Evolutionary conservation across 2,329 filamentous ascomycete species (phyloP).

Genomic region (Ilyonectria robusta): DNA sequence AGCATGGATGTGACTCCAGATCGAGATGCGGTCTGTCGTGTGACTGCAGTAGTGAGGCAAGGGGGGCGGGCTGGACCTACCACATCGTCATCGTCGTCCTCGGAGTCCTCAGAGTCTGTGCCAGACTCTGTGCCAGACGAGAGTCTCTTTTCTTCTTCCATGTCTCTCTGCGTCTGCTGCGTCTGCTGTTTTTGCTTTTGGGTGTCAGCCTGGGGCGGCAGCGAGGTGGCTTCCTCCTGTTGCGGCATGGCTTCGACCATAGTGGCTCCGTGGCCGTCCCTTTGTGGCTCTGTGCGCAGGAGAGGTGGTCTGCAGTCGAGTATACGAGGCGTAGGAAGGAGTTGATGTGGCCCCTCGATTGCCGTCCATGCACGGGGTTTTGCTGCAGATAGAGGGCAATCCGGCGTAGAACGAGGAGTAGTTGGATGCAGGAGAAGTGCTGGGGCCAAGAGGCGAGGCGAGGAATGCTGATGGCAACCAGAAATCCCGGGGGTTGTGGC

Average conservation of each 20-base stretch:
- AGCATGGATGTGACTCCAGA: conserved; percentile 34
- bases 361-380: conserved; percentile 38
- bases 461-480: conserved; percentile 45
- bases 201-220: conserved; percentile 35
- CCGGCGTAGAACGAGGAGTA: conserved; percentile 32
- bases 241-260: conserved; percentile 52
- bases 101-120: neutral
- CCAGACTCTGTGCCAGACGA: conserved; percentile 51
- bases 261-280: conserved; percentile 11
- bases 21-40: conserved; percentile 36
- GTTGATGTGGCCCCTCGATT: conserved; percentile 43
- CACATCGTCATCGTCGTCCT: conserved; percentile 38
- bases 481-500: conserved; percentile 44
- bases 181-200: conserved; percentile 21
- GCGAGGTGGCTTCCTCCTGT: conserved; percentile 48
- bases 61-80: conserved; percentile 44
- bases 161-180: conserved; percentile 38
- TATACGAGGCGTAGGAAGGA: conserved; percentile 29
- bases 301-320: conserved; percentile 30
- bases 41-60: conserved; percentile 33
- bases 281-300: conserved; percentile 26
- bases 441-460: conserved; percentile 39
- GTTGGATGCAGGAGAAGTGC: conserved; percentile 32
- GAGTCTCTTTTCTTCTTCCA: conserved; percentile 45
- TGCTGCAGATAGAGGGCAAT: conserved; percentile 29